Base-by-base conservation (phyloP, 345 rosid genomes). In the Citrus unshiu region DNA sequence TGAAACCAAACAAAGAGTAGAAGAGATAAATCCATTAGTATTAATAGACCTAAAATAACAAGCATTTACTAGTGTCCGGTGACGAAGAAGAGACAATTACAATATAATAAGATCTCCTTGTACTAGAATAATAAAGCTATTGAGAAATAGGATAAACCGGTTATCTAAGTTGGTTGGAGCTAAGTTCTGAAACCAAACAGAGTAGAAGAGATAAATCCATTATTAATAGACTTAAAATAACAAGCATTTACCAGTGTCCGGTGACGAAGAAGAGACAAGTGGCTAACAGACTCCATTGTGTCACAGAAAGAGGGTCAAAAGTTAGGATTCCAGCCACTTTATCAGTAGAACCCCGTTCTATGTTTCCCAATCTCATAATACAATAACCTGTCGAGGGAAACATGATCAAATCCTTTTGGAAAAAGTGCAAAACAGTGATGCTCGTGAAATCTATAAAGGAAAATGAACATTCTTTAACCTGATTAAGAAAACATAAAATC, bases 281-380 rank as follows among this genome's bases (percentile, higher is more conserved):
- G 24, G 97, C 92, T 57, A 92, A 89, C 25, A 94, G 95, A 82
- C 83, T 88, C 99, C 99, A 93, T 66, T 95, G 96, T 29, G 84
- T 81, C 74, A 94, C 87, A 43, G 92, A 84, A 30, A 92, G 89
- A 79, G 94, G 91, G 83, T 87, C 82, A 74, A 86, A 78, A 81
- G 65, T 73, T 30, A 76, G 77, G 43, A 57, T 58, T 73, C 73
- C 83, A 54, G 73, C 59, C 79, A 74, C 74, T 62, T 80, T 87
- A 73, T 79, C 76, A 62, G 66, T 37, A 30, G 63, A 72, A 65
- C 79, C 82, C 24, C 76, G 82, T 84, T 85, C 95, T 46, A 85
- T 51, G 68, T 83, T 89, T 37, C 82, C 91, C 81, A 96, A 87
- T 85, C 84, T 91, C 83, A 73, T 76, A 63, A 96, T 91, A 89